Conservation (phyloP, 177 flowering plant species). For the Vitis hybrid region DNA sequence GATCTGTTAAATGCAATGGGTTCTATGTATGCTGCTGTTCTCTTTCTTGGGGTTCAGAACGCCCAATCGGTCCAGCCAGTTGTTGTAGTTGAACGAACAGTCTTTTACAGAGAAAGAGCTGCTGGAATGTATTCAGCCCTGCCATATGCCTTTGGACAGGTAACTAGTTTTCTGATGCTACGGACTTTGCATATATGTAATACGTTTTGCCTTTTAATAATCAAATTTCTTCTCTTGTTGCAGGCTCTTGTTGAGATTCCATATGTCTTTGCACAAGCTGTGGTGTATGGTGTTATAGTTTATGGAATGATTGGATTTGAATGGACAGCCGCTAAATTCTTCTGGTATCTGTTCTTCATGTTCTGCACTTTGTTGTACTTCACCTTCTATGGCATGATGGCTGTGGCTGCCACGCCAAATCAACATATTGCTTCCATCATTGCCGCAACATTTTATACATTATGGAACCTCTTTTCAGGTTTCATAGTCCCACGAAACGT, state of each 20-base stretch:
- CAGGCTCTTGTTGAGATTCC: conserved; percentile 36
- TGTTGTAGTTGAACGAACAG: conserved; percentile 36
- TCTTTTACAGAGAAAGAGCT: conserved; percentile 39
- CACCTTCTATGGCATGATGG: conserved; percentile 36
- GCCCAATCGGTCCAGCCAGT: conserved; percentile 36
- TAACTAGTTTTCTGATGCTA: neutral
- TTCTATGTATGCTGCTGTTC: conserved; percentile 36
- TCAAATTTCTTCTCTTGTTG: neutral
- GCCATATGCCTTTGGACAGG: conserved; percentile 39
- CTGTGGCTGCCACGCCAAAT: conserved; percentile 26
- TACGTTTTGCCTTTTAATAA: neutral
- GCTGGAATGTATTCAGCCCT: conserved; percentile 48
- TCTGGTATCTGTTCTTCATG: conserved; percentile 28
- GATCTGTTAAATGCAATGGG: conserved; percentile 44
- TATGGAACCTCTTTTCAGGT: conserved; percentile 35
- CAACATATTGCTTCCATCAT: conserved; percentile 21
- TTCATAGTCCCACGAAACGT: conserved; percentile 26
- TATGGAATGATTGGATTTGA: conserved; percentile 34
- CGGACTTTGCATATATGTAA: neutral
- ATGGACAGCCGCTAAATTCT: conserved; percentile 23
- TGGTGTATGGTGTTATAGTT: conserved; percentile 17
- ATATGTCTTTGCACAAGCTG: conserved; percentile 19
- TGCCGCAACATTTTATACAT: conserved; percentile 13
- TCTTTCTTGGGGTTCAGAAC: conserved; percentile 40
- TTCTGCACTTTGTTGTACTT: conserved; percentile 30